Conservation (phyloP, 176 grass and related monocot species). For the Tillandsia fasciculata region DNA sequence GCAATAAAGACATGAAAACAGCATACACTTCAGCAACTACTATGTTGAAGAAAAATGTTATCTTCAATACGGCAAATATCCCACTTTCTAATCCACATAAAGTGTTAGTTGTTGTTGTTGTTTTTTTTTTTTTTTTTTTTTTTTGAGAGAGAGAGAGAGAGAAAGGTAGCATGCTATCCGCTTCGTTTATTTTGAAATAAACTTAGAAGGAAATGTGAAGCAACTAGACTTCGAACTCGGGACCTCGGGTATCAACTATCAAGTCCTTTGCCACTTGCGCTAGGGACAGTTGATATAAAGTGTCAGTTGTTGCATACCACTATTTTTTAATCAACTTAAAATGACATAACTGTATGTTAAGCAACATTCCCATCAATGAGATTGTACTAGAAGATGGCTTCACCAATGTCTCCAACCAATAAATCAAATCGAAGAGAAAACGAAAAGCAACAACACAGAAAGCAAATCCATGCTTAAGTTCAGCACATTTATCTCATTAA, state of each 20-base stretch:
- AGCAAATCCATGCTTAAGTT: neutral
- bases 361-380: too few species aligned
- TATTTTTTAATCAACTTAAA: neutral
- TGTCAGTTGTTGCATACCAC: neutral
- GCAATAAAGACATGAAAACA: conserved; percentile 11
- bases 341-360: neutral
- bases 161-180: too few species aligned
- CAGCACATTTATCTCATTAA: neutral
- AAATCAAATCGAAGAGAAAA: neutral
- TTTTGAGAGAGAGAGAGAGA: too few species aligned
- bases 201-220: too few species aligned
- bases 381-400: neutral
- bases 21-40: conserved; percentile 2
- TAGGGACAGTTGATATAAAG: neutral
- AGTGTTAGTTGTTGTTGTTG: neutral
- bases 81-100: neutral
- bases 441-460: neutral
- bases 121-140: too few species aligned
- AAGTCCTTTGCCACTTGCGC: too few species aligned
- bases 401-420: neutral
- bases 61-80: neutral
- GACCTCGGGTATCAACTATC: too few species aligned
- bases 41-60: neutral
- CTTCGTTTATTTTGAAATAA: too few species aligned
- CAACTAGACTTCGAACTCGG: too few species aligned